Evolutionary conservation across 805 yeast species (phyloP).

Genomic region (Saccharomycopsis schoenii): DNA sequence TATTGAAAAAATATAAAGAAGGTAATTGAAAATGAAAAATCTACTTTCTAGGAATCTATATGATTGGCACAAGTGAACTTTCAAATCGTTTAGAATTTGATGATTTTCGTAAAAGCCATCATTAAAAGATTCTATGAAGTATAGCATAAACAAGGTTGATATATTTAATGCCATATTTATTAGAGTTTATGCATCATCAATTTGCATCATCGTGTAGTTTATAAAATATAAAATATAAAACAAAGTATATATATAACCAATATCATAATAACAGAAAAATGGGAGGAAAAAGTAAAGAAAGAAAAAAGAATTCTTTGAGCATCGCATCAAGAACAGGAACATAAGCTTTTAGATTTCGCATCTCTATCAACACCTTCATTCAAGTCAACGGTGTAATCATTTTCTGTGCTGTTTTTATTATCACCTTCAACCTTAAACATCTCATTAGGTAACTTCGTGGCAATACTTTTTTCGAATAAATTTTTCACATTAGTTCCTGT

Average conservation of each 20-base stretch:
- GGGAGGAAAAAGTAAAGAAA: background rate
- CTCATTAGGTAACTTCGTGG: conserved; percentile 22
- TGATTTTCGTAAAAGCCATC: too few species aligned
- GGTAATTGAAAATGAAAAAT: too few species aligned
- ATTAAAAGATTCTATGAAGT: too few species aligned
- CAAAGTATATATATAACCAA: background rate
- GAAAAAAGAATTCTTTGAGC: background rate
- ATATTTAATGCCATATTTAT: too few species aligned
- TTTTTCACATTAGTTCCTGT: conserved; percentile 50
- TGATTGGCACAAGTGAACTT: too few species aligned
- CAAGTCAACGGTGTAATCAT: conserved; percentile 6
- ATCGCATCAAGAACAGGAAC: conserved; percentile 1
- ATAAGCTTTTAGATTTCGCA: background rate
- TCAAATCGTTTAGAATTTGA: too few species aligned
- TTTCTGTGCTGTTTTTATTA: background rate
- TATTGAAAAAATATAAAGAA: too few species aligned
- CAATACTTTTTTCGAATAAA: conserved; percentile 30
- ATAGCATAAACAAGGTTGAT: too few species aligned
- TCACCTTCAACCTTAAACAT: conserved; percentile 14
- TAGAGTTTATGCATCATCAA: too few species aligned
- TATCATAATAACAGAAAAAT: background rate
- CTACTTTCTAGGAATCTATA: too few species aligned
- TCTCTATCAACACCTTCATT: conserved; percentile 7
- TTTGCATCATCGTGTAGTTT: background rate
- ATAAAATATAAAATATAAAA: background rate